These are phyloP conservation scores for Chlamydomonas urium DNA, from an alignment of 139 green algal species.

Conservation along the genomic window DNA sequence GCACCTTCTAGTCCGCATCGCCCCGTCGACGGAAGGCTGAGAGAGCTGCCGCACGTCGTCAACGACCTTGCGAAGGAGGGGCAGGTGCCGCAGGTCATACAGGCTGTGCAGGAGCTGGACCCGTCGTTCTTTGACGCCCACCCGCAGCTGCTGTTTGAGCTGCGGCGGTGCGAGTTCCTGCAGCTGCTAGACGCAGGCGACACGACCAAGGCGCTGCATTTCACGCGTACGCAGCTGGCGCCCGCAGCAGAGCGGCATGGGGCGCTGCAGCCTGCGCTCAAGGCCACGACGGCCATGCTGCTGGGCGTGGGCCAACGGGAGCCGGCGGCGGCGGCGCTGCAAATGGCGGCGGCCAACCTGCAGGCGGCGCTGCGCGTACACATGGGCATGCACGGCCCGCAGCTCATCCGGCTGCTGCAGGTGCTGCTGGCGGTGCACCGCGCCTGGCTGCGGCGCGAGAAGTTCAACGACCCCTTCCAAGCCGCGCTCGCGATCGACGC, in stretches of 20 bases:
- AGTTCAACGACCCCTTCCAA: slow-evolving; percentile 22
- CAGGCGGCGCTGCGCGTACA: slow-evolving; percentile 25
- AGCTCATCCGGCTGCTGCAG: slow-evolving; percentile 24
- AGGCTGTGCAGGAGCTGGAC: slow-evolving; percentile 7
- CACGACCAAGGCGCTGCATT: slow-evolving; percentile 8
- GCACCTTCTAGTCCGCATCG: too few relatives aligned
- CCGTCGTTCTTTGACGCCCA: slow-evolving; percentile 13
- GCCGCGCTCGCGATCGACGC: too few relatives aligned
- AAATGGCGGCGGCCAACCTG: slow-evolving; percentile 11
- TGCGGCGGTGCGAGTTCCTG: slow-evolving; percentile 13
- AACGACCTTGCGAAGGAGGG: slow-evolving; percentile 17
- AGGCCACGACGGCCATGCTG: slow-evolving; percentile 18
- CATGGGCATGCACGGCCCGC: slow-evolving; percentile 26
- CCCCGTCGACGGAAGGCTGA: too few relatives aligned
- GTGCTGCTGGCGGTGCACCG: slow-evolving; percentile 43
- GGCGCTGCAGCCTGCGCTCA: slow-evolving; percentile 22
- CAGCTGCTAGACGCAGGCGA: slow-evolving; percentile 15
- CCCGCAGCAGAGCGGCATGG: slow-evolving; percentile 12
- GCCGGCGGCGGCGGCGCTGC: slow-evolving; percentile 23
- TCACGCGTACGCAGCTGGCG: slow-evolving; percentile 21
- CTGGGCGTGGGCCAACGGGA: neutral
- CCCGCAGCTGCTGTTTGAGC: slow-evolving; percentile 22
- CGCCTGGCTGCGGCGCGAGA: slow-evolving; percentile 28
- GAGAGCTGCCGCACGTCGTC: too few relatives aligned
- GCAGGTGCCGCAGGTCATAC: slow-evolving; percentile 22